Percentiles rank a stretch among this genome's conserved stretches.
phyloP scores from a whole-genome alignment of 2,329 filamentous ascomycete genomes.

The Alternaria metachromatica region DNA sequence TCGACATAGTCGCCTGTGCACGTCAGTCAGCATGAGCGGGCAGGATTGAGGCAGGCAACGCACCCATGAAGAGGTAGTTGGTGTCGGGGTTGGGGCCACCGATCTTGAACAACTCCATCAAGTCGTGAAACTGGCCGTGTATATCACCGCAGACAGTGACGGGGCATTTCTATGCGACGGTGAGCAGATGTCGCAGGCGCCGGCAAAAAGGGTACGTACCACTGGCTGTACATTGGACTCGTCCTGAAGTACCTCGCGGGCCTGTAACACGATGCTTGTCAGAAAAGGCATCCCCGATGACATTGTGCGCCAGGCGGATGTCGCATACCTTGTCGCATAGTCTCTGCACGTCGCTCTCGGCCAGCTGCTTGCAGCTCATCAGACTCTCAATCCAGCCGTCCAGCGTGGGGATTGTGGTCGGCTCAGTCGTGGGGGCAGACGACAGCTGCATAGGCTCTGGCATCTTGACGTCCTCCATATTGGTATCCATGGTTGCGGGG shows the following conservation, averaged over 20 bases:
- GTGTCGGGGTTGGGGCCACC: slow-evolving; percentile 97
- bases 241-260: slow-evolving; percentile 93
- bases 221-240: slow-evolving; percentile 99
- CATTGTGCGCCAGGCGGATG: neutral
- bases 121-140: slow-evolving; percentile 97
- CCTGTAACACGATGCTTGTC: slow-evolving; percentile 59
- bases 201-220: slow-evolving; percentile 62
- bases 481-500: slow-evolving; percentile 81
- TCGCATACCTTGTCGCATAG: slow-evolving; percentile 88
- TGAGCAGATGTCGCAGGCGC: slow-evolving; percentile 20
- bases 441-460: slow-evolving; percentile 76
- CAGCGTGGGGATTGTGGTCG: slow-evolving; percentile 87
- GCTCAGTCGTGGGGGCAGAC: slow-evolving; percentile 75
- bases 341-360: slow-evolving; percentile 91
- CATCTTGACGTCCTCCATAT: slow-evolving; percentile 97
- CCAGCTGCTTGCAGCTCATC: slow-evolving; percentile 98
- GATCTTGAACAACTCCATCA: slow-evolving; percentile 99
- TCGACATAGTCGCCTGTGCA: slow-evolving; percentile 91
- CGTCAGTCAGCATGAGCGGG: slow-evolving; percentile 29
- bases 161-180: slow-evolving; percentile 76
- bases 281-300: slow-evolving; percentile 11
- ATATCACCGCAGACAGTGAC: slow-evolving; percentile 99
- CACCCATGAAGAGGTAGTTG: slow-evolving; percentile 99
- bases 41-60: slow-evolving; percentile 1
- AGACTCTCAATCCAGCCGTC: slow-evolving; percentile 99